Base-by-base conservation (phyloP, 2,329 filamentous ascomycete species). In the Elsinoe fawcettii region DNA sequence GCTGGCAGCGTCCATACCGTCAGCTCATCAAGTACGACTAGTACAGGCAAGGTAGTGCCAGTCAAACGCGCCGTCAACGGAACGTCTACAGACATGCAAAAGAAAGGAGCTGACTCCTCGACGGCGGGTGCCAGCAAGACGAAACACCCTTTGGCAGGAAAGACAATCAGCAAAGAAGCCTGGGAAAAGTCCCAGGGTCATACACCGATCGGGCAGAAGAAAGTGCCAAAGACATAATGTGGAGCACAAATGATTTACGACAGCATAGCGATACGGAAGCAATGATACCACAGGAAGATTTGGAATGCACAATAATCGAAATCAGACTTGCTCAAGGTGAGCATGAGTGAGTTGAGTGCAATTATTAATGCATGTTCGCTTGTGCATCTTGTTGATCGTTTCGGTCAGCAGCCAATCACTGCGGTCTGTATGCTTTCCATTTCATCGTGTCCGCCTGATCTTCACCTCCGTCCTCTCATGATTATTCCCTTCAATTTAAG, bases 171-270 rank as follows among this genome's bases (percentile, higher is more conserved):
- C 30, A 43, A 46, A 25, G 54, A 43, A 34, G 41, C 39, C 12
- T 56, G 39, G 37, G 54, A 67, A 22, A 46, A 56, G 27, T 46
- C 39, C 3, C 44, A 25, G 7, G 22, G 43, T 7, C 54, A 47
- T n/a, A 49, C 54, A 16, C 54, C 54, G 2, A 47, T 49, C 36
- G 43, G 54, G 7, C 54, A 56, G 54, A 56, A 34, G 54, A 49
- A 47, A 14, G 32, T 37, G 7, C 14, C 54, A 2, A 56, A 49
- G 23, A 23, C 41, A 25, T 56, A 32, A 18, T n/a, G 14, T 5
- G 23, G 4, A 34, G 27, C 22, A 44, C 9, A n/a, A 7, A 55
- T 32, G 53, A 55, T 14, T 30, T 30, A 53, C 32, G 49, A 53
- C 49, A 53, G 49, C 49, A 53, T 53, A 53, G 49, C 49, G 49